These are phyloP conservation scores for Entelexis paramagnoliae DNA, from an alignment of 1,139 yeast genomes.

Conservation along the genomic window DNA sequence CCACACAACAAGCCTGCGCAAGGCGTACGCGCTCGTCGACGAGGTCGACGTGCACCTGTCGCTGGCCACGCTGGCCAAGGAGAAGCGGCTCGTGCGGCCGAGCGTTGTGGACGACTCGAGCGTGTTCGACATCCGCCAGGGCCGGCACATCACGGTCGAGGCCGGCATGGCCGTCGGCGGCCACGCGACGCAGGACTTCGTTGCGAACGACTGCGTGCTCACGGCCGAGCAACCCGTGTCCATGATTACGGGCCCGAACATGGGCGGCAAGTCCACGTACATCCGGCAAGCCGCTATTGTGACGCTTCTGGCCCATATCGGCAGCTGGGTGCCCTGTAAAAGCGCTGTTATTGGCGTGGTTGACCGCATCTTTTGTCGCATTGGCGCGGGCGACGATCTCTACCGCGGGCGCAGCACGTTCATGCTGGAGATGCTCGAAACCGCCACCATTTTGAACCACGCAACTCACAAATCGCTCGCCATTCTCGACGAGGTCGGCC, in stretches of 20 bases:
- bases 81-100: constrained; percentile 58
- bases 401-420: constrained; percentile 82
- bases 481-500: constrained; percentile 88
- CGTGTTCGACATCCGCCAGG: constrained; percentile 35
- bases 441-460: constrained; percentile 62
- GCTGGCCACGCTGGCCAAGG: constrained; percentile 60
- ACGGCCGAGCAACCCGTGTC: constrained; percentile 36
- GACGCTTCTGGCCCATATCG: constrained; percentile 81
- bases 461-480: constrained; percentile 75
- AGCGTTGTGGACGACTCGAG: constrained; percentile 36
- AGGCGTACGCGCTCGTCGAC: constrained; percentile 44
- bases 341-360: constrained; percentile 66
- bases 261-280: constrained; percentile 96
- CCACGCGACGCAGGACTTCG: constrained; percentile 38
- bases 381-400: constrained; percentile 83
- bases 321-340: constrained; percentile 76
- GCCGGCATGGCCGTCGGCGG: constrained; percentile 44
- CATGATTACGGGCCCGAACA: constrained; percentile 90
- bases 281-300: constrained; percentile 80
- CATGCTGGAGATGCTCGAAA: constrained; percentile 72
- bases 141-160: constrained; percentile 87
- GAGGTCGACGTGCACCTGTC: constrained; percentile 63
- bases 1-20: constrained; percentile 38
- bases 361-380: constrained; percentile 73
- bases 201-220: constrained; percentile 52